These are phyloP conservation scores for Austroboletus niveus DNA, from an alignment of 1,284 basidiomycete species.

Conservation along the genomic window DNA sequence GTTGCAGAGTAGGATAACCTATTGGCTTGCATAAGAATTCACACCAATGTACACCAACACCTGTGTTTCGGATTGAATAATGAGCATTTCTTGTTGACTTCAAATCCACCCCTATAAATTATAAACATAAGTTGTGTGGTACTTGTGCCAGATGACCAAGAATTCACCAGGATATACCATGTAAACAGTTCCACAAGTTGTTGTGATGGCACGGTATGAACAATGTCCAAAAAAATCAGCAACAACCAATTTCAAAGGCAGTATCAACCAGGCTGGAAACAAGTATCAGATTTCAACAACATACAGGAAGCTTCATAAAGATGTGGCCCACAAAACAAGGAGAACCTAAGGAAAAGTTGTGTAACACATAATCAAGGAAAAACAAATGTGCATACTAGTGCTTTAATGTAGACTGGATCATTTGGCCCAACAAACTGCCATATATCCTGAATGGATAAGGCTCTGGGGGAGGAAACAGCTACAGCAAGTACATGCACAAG, in stretches of 20 bases:
- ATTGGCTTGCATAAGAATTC: neutral
- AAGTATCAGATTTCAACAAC: neutral
- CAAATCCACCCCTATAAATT: slow-evolving; percentile 5
- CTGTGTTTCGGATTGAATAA: neutral
- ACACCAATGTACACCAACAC: neutral
- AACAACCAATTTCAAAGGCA: neutral
- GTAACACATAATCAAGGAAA: neutral
- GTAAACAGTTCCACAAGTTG: neutral
- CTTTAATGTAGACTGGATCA: neutral
- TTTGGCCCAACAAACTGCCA: slow-evolving; percentile 10
- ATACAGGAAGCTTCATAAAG: neutral
- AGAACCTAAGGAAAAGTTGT: slow-evolving; percentile 7
- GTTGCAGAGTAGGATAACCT: neutral
- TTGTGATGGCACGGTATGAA: slow-evolving; percentile 2
- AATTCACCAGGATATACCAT: slow-evolving; percentile 6
- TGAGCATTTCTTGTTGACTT: neutral
- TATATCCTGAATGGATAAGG: slow-evolving; percentile 8
- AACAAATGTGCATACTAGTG: slow-evolving; percentile 1
- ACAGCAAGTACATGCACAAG: neutral
- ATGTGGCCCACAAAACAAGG: slow-evolving; percentile 1
- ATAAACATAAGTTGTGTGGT: no score
- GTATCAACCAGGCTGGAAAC: slow-evolving; percentile 8
- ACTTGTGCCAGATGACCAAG: neutral
- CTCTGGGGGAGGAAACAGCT: neutral
- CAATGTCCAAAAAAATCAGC: neutral